Evolutionary conservation across 1,284 basidiomycete species (phyloP), one percentile per base, ranked within the genome.

Genomic region (Trichosporon ovoides): DNA sequence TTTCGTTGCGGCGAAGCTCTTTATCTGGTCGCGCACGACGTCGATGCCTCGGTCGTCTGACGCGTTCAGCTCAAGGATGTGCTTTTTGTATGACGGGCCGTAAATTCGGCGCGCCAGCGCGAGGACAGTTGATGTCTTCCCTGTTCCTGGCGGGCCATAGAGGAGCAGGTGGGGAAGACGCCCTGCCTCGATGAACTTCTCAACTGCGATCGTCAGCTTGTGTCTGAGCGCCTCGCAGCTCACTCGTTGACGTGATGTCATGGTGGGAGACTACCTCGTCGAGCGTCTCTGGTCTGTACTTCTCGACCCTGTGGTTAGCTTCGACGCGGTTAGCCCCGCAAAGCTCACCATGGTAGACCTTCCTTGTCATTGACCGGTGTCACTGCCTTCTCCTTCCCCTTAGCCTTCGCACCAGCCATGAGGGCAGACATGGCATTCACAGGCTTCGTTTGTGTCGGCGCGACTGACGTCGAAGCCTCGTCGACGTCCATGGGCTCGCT

Each of bases 21-120:
- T 98, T 77, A 98, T 95, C 81, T 97, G 94, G 72, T 98, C 96
- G 51, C 96, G 85, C 6, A 98, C 96, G 49, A 98, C 94, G 62
- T 98, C 96, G 66, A 98, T 98, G 53, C 95, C 95, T 70, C 95
- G 85, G 71, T 98, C 96, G 73, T 98, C 95, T 1, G 93, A 97
- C 3, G 95, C 95, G 74, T 98, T 98, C 52, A 98, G 89, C 81
- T 98, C 95, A 1, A 98, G 84, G 19, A 96, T 95, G 74, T 96
- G 92, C 74, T 94, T 97, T 60, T 83, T 81, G 75, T 84, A 94
- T 53, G 63, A 74, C 13, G 80, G 70, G 1, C 94, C 94, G 72
- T 97, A 98, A 79, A 98, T 89, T 65, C 89, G 84, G 48, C 93
- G 84, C 19, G 95, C 94, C 35, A 98, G 88, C 10, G 96, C 96